These are phyloP conservation scores for Diaporthe ilicicola DNA, from an alignment of 2,329 filamentous ascomycete species.

Conservation along the genomic window DNA sequence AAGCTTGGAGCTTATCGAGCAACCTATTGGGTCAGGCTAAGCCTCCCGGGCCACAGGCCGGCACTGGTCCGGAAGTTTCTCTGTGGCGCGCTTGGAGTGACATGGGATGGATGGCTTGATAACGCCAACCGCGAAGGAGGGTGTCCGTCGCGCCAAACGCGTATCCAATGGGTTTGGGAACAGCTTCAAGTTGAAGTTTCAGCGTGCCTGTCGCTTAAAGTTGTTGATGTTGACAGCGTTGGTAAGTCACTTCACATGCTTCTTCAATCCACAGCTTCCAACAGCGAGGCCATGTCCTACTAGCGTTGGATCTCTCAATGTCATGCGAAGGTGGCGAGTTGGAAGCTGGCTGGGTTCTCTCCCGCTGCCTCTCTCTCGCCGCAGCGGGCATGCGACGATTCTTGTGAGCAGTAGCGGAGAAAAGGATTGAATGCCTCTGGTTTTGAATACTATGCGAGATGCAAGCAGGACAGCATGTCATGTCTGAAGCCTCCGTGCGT, in stretches of 20 bases:
- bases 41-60: conserved; percentile 13
- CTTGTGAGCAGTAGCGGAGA: no score
- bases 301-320: no score
- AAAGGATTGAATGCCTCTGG: neutral
- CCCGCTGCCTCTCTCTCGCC: neutral
- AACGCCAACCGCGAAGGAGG: neutral
- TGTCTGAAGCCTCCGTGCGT: neutral
- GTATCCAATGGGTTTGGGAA: conserved; percentile 7
- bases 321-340: neutral
- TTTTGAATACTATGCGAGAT: neutral
- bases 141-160: neutral
- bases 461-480: neutral
- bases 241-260: neutral
- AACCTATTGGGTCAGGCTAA: conserved; percentile 8
- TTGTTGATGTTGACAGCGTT: neutral
- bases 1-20: neutral
- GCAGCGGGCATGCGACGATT: no score
- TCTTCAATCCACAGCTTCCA: no score
- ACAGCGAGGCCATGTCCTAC: neutral
- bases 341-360: neutral
- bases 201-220: neutral
- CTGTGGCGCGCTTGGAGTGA: neutral
- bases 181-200: conserved; percentile 15
- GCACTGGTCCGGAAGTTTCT: conserved; percentile 5
- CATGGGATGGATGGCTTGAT: neutral